These are phyloP conservation scores for Sclerotiophoma versabilis DNA, from an alignment of 2,329 filamentous ascomycete genomes.

Conservation along the genomic window DNA sequence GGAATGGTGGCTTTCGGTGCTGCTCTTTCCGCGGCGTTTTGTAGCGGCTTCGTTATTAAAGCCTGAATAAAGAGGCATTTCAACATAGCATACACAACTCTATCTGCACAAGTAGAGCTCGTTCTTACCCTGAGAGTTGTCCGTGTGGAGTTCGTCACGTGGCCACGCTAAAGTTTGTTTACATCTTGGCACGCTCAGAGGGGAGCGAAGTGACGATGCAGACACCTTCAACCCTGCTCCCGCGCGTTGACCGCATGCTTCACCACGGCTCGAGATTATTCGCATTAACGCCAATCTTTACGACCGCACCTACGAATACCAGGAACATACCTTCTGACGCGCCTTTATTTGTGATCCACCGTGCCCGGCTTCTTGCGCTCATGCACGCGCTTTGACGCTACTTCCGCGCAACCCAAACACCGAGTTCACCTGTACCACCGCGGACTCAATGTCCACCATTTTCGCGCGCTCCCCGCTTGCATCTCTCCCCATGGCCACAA, in stretches of 20 bases:
- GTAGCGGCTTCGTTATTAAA: constrained; percentile 15
- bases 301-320: constrained; percentile 21
- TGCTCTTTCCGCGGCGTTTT: constrained; percentile 35
- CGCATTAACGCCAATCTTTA: constrained; percentile 45
- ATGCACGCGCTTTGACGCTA: constrained; percentile 47
- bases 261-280: constrained; percentile 36
- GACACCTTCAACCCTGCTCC: constrained; percentile 35
- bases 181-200: constrained; percentile 23
- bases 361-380: constrained; percentile 32
- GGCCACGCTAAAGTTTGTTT: constrained; percentile 28
- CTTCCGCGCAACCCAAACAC: constrained; percentile 26
- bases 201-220: constrained; percentile 31
- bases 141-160: constrained; percentile 23
- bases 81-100: constrained; percentile 13
- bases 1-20: constrained; percentile 31
- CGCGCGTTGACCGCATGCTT: constrained; percentile 32
- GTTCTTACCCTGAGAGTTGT: constrained; percentile 1
- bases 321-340: constrained; percentile 13
- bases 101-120: not conserved
- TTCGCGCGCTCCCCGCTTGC: constrained; percentile 52
- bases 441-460: constrained; percentile 47
- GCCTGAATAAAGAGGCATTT: constrained; percentile 18
- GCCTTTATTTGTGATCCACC: constrained; percentile 3
- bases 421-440: constrained; percentile 30
- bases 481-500: constrained; percentile 57